Evolutionary conservation across 106 monocot genomes (phyloP).

Genomic region (Dendrobium officinale): DNA sequence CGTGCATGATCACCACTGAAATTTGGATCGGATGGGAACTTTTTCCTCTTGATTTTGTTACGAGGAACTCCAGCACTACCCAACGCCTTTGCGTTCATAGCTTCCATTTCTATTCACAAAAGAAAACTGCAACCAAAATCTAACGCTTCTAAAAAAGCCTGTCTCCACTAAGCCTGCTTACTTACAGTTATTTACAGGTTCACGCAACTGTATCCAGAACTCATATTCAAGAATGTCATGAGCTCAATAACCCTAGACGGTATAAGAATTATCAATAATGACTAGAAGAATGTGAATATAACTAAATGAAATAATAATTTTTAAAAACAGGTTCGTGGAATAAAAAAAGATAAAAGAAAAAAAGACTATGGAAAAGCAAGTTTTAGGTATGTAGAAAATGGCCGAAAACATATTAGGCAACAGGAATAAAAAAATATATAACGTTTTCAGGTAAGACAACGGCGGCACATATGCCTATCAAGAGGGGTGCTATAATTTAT

Average conservation of each 20-base stretch:
- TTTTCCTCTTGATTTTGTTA: constrained; percentile 31
- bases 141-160: constrained; percentile 33
- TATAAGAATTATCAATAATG: constrained; percentile 2
- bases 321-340: not conserved
- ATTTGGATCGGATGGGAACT: constrained; percentile 6
- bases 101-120: constrained; percentile 46
- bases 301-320: not conserved
- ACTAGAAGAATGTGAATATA: not conserved
- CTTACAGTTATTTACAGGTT: constrained; percentile 16
- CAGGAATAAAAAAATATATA: not conserved
- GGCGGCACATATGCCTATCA: no score
- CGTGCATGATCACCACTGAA: not conserved
- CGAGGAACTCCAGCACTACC: constrained; percentile 21
- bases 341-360: not conserved
- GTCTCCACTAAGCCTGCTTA: constrained; percentile 30
- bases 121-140: constrained; percentile 19
- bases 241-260: not conserved
- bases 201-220: not conserved
- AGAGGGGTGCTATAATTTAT: no score
- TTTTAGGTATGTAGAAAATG: not conserved
- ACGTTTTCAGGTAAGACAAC: no score
- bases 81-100: constrained; percentile 52
- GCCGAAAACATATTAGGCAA: not conserved
- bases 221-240: not conserved
- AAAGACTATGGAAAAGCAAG: not conserved